Conservation (phyloP, 73 alveolate genomes). For the Durusdinium trenchii region DNA sequence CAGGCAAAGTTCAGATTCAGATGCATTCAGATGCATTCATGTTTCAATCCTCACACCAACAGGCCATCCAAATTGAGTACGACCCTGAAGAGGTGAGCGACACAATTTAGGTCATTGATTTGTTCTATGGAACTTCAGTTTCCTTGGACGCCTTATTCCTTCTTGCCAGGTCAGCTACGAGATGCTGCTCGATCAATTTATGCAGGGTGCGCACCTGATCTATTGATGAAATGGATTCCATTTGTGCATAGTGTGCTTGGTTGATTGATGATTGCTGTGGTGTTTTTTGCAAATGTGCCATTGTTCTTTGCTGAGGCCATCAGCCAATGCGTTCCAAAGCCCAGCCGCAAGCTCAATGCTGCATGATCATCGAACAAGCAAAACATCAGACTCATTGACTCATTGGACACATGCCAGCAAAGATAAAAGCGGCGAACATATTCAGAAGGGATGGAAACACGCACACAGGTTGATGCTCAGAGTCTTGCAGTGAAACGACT, state of each 20-base stretch:
- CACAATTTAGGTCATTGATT: not conserved
- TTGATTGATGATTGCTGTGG: not conserved
- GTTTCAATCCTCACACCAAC: not conserved
- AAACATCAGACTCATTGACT: too few relatives aligned
- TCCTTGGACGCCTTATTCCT: not conserved
- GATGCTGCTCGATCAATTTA: slow-evolving; percentile 49
- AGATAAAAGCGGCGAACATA: too few relatives aligned
- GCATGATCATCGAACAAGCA: too few relatives aligned
- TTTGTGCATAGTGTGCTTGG: not conserved
- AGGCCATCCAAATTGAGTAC: slow-evolving; percentile 89
- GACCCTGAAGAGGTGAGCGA: slow-evolving; percentile 48
- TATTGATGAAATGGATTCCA: not conserved
- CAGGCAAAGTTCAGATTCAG: not conserved
- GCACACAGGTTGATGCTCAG: too few relatives aligned
- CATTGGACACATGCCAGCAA: too few relatives aligned
- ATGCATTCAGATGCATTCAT: not conserved
- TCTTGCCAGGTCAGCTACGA: slow-evolving; percentile 68
- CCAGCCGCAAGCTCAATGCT: not conserved
- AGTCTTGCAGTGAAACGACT: too few relatives aligned
- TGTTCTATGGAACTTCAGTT: not conserved
- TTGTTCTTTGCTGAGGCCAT: not conserved
- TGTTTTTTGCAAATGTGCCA: too few relatives aligned
- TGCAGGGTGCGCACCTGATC: not conserved
- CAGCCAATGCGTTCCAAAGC: slow-evolving; percentile 92
- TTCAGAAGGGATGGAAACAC: too few relatives aligned